A percentile compares a stretch with the other conserved stretches of the same genome.
These are phyloP conservation scores for Calocera viscosa DNA, from an alignment of 768 basidiomycete species.

Conservation along the genomic window DNA sequence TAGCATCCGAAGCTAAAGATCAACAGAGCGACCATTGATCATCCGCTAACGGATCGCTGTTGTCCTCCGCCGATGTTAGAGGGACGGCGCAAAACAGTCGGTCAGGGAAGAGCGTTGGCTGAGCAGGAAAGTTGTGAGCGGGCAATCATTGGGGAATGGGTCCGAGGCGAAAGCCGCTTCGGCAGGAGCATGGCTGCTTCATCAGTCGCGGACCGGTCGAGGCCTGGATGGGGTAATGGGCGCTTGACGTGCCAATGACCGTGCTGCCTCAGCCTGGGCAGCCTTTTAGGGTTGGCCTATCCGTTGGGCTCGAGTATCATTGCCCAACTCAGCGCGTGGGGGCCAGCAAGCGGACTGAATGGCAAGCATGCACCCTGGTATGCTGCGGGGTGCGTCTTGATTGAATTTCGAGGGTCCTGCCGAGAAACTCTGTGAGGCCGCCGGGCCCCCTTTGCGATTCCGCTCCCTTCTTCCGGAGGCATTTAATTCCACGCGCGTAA, in stretches of 20 bases:
- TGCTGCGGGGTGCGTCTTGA: not conserved
- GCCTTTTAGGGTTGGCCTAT: not conserved
- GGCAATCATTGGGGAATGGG: too few species aligned
- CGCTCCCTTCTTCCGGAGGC: not conserved
- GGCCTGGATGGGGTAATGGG: too few species aligned
- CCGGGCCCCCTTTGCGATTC: not conserved
- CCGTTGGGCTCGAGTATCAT: not conserved
- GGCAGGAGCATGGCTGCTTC: too few species aligned
- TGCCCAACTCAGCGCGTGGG: not conserved
- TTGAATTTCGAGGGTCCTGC: not conserved
- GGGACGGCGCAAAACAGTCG: too few species aligned
- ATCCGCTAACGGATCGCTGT: not conserved
- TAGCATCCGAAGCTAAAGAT: not conserved
- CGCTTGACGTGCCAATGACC: not conserved
- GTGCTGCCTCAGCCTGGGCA: not conserved
- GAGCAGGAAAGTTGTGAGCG: too few species aligned
- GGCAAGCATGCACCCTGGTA: not conserved
- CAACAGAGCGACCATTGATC: not conserved
- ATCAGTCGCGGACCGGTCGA: too few species aligned
- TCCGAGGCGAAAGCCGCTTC: too few species aligned
- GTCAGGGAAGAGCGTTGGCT: too few species aligned
- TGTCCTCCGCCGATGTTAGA: not conserved
- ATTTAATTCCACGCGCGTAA: not conserved
- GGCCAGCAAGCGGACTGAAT: not conserved
- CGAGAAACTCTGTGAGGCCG: not conserved